Base-by-base conservation (phyloP, 306 rosid genomes). In the Castanea crenata region DNA sequence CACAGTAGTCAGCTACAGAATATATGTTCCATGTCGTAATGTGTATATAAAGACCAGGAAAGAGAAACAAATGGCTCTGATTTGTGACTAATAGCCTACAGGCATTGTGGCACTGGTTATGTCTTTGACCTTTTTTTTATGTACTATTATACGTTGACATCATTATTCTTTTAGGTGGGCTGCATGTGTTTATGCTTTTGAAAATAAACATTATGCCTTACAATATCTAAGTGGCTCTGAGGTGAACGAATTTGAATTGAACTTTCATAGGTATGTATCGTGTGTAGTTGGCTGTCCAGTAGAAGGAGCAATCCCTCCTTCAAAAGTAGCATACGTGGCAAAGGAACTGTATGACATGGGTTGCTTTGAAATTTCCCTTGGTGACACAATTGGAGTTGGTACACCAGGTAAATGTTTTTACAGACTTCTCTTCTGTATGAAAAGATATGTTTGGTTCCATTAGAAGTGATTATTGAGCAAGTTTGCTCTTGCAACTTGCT, bases 311-410 rank as follows among this genome's bases (percentile, higher is more conserved):
- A 78, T 95, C 55, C 19, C 90, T 58, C 97, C 97, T n/a, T 89
- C 97, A 65, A 91, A 78, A 80, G 99, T 95, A 38, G 98, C 96
- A 64, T 90, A 90, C 81, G 96, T 95, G 51, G 97, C 99, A 74
- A 95, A 91, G 82, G 92, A 89, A 82, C 88, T 95, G 35, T 76
- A 90, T 76, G 91, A 95, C 74, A 94, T 94, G 98, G 99, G 99
- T 56, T 95, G 99, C 89, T 95, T 90, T 73, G 99, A 95, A 81
- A 92, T 95, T 84, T 95, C 99, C 78, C 98, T 95, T 49, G 99
- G 86, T 63, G 98, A 95, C 96, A 95, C 99, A 69, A 91, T 89
- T 27, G 99, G 99, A 57, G 92, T 92, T 25, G 97, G 88, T 83
- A 92, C 97, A 23, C 99, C 97, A 81, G 97, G 98, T 92, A 89